These are phyloP conservation scores for Calonectria pseudoreteaudii DNA, from an alignment of 2,329 filamentous ascomycete species.

Conservation along the genomic window DNA sequence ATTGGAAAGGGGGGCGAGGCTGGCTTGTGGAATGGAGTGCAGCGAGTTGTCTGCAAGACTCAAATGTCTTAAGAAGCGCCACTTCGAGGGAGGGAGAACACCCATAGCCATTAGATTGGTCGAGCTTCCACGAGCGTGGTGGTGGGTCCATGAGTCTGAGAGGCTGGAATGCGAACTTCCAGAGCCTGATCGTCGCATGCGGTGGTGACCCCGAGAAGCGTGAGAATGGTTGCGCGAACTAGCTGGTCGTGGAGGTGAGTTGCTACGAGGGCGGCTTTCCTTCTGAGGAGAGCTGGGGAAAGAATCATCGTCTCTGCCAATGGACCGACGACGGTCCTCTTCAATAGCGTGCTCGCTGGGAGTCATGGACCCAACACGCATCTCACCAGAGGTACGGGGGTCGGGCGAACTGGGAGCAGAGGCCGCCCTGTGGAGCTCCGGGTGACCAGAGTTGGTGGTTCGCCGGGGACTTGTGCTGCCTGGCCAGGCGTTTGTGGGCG, in stretches of 20 bases:
- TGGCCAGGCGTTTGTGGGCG: constrained; percentile 79
- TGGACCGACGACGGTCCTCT: constrained; percentile 51
- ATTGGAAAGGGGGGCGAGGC: constrained; percentile 84
- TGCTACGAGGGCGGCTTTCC: constrained; percentile 73
- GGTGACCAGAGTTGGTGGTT: constrained; percentile 69
- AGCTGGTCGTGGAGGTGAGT: constrained; percentile 81
- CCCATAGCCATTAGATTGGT: constrained; percentile 80
- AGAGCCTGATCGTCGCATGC: constrained; percentile 87
- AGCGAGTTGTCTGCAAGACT: constrained; percentile 93
- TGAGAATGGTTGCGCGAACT: constrained; percentile 80
- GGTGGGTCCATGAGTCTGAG: constrained; percentile 71
- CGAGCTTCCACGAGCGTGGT: constrained; percentile 74
- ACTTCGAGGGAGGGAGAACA: constrained; percentile 85
- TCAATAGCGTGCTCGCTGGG: constrained; percentile 63
- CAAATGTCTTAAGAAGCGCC: constrained; percentile 93
- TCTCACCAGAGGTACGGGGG: constrained; percentile 59
- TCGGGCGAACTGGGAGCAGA: constrained; percentile 76
- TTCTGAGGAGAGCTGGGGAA: constrained; percentile 55
- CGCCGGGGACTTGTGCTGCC: constrained; percentile 67
- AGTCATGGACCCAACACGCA: constrained; percentile 70
- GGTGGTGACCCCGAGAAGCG: constrained; percentile 75
- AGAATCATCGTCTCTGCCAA: constrained; percentile 63
- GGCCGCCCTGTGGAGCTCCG: constrained; percentile 75
- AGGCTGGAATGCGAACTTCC: constrained; percentile 90
- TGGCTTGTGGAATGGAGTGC: constrained; percentile 79